Base-by-base conservation (phyloP, 768 basidiomycete genomes). In the Tulasnella sp. region DNA sequence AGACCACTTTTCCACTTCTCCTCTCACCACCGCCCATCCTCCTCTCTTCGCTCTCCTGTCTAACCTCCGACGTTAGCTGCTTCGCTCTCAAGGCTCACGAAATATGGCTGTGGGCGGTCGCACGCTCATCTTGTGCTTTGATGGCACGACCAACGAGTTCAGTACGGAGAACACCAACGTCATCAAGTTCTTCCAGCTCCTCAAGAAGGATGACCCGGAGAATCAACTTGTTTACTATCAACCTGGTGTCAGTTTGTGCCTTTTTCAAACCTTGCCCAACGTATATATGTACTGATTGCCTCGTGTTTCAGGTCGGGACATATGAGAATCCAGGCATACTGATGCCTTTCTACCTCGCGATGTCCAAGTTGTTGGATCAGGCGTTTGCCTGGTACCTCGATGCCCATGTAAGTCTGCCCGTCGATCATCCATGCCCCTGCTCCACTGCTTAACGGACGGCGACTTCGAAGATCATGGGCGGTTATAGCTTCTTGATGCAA, bases 171-270 rank as follows among this genome's bases (percentile, higher is more conserved):
- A 67, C 60, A 67, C 66, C 1, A 67, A 66, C 51, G 17, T 68
- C 21, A 65, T 66, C 54, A 64, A 64, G 42, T 65, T 74, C 9
- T 73, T 72, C 63, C 56, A 63, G 2, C 61, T 74, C 21, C 67
- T 73, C 38, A 66, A 67, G 58, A 67, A 62, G 26, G 70, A 70
- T 17, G 52, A 60, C 41, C 67, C 72, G 21, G 64, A 65, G 48
- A 51, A 51, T 26, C 72, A 70, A 62, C 50, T 67, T 27, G 56
- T 60, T 38, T 68, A 68, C 44, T 68, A 67, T 56, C 68, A 66
- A 54, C 51, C 48, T 4, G 43, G 43, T 11, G 53, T 51, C 10
- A 26, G 61, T 56, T 30, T 26, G 13, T 0, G 32, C 26, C 5
- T n/a, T 15, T 23, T 2, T 44, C 26, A 10, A 47, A 10, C 30